These are phyloP conservation scores for Vachellia pachyceras DNA, from an alignment of 306 rosid species.

Conservation along the genomic window DNA sequence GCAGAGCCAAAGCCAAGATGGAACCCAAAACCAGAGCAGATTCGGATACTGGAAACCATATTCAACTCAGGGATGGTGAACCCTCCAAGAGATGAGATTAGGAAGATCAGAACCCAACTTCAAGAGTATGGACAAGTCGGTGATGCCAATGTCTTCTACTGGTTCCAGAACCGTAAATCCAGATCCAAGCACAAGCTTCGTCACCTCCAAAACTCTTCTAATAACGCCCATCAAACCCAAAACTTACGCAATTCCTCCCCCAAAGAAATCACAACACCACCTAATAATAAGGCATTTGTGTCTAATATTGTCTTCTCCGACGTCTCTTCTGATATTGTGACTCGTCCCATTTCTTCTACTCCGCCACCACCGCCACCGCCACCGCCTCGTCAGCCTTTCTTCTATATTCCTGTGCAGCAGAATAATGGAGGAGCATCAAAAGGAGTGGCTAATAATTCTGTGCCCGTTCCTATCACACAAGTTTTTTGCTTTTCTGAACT, in stretches of 20 bases:
- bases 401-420: constrained; percentile 56
- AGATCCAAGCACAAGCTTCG: constrained; percentile 98
- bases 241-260: constrained; percentile 12
- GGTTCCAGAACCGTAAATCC: constrained; percentile 97
- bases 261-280: neutral
- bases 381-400: constrained; percentile 49
- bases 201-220: constrained; percentile 66
- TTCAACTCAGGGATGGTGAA: constrained; percentile 98
- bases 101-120: constrained; percentile 86
- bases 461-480: constrained; percentile 36
- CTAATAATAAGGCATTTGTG: neutral
- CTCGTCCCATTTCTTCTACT: constrained; percentile 59
- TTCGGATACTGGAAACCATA: constrained; percentile 83
- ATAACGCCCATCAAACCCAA: constrained; percentile 44
- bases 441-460: constrained; percentile 10
- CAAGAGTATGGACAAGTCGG: constrained; percentile 97
- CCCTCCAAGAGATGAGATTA: constrained; percentile 92
- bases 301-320: constrained; percentile 55
- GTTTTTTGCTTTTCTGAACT: constrained; percentile 82
- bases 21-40: constrained; percentile 97
- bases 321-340: constrained; percentile 35
- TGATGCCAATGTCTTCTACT: constrained; percentile 94
- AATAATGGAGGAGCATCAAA: constrained; percentile 15
- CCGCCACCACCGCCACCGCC: no score
- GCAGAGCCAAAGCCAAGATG: constrained; percentile 97